Percentiles rank a stretch among this genome's conserved stretches.
These are phyloP conservation scores for Neoboletus subvelutipes DNA, from an alignment of 768 basidiomycete species.

Conservation along the genomic window DNA sequence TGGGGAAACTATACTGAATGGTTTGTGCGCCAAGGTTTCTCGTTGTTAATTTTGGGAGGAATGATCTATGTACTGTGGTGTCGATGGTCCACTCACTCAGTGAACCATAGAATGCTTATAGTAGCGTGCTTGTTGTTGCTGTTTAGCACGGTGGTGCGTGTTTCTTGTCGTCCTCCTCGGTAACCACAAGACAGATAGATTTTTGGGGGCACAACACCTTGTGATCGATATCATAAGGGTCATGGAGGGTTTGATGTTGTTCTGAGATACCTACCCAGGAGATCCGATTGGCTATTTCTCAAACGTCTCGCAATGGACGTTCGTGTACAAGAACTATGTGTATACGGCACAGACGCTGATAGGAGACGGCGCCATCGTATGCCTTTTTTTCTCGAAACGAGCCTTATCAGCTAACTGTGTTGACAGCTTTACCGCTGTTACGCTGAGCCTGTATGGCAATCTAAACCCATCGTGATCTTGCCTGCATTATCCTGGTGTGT, in stretches of 20 bases:
- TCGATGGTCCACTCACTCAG: neutral
- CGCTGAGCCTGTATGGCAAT: constrained; percentile 36
- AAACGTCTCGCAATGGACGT: constrained; percentile 28
- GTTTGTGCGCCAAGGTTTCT: constrained; percentile 27
- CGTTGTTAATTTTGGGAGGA: constrained; percentile 34
- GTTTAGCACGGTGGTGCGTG: constrained; percentile 31
- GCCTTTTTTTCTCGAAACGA: neutral
- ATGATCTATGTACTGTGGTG: constrained; percentile 27
- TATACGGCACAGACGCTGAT: constrained; percentile 29
- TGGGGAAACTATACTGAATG: neutral
- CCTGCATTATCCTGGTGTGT: constrained; percentile 32
- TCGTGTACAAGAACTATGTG: constrained; percentile 26
- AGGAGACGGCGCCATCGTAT: constrained; percentile 32
- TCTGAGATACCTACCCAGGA: constrained; percentile 16
- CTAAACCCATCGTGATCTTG: constrained; percentile 23
- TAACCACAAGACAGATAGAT: neutral
- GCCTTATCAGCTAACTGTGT: neutral
- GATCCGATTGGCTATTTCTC: constrained; percentile 27
- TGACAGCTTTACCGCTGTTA: constrained; percentile 31
- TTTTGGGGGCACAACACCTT: constrained; percentile 22
- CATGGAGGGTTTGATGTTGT: constrained; percentile 27
- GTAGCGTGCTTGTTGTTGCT: constrained; percentile 29
- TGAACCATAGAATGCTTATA: constrained; percentile 24
- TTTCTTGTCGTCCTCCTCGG: neutral
- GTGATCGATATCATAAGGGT: constrained; percentile 22